Base-by-base conservation (phyloP, 495 filamentous ascomycete genomes). In the Baudoinia panamericana region DNA sequence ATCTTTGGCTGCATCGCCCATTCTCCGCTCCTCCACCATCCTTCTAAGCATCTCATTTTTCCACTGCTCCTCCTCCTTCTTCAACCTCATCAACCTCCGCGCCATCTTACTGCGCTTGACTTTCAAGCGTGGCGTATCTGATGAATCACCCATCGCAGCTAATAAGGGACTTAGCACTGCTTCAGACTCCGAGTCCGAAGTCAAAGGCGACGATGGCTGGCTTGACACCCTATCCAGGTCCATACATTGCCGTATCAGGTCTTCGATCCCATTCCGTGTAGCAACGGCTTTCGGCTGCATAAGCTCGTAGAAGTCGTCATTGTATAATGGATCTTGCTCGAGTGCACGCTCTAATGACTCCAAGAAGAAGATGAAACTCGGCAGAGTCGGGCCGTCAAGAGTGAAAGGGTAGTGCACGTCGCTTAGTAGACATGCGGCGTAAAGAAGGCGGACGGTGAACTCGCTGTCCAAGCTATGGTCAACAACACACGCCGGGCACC, bases 401-500 rank as follows among this genome's bases (percentile, higher is more conserved):
- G 55, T 37, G 48, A 43, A 25, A 40, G 52, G 35, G 52, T 48
- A 51, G 31, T 63, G 52, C 15, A 64, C 54, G 35, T 64, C 66
- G 6, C 67, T 67, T 16, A 75, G 59, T 41, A 68, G 63, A 39
- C 63, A 67, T 15, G 72, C 70, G 22, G 72, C 67, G 17, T 73
- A 65, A 2, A 72, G 63, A 25, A 76, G 63, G 5, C 73, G 70
- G 43, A 78, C 70, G 7, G 67, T 71, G 10, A 72, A 72, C 45
- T 76, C 73, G 25, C 70, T 72, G 54, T 69, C 59, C 7, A 78
- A 51, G 36, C 68, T 63, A 39, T 73, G 63, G 25, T 63, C 57
- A 3, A 71, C 68, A 34, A 72, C 62, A 51, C 73, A 78, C 16
- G 66, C 63, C 16, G 73, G 71, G 55, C 73, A 78, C 12, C 72